A percentile compares a stretch with the other conserved stretches of the same genome.
phyloP scores from a whole-genome alignment of 495 filamentous ascomycete species.

The Cudoniella acicularis region DNA sequence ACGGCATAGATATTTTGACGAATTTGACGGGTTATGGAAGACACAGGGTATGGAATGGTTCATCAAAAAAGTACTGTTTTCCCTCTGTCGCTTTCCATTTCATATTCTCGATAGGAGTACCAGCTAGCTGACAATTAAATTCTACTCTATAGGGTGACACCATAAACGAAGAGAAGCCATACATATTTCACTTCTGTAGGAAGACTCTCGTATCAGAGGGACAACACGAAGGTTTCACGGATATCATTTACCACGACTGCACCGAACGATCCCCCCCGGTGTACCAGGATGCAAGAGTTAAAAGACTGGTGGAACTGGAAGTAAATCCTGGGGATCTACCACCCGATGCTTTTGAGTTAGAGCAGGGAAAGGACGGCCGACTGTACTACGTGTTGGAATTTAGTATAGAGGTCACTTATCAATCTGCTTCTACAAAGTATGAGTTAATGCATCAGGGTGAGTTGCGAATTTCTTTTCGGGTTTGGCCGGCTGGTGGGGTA shows the following conservation, averaged over 20 bases:
- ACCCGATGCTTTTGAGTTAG: neutral
- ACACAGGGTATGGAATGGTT: conserved; percentile 29
- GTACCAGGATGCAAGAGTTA: neutral
- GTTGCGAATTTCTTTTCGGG: neutral
- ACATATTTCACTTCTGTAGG: neutral
- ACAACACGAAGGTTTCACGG: neutral
- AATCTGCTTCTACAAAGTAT: conserved; percentile 16
- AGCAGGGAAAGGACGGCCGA: neutral
- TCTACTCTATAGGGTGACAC: conserved; percentile 15
- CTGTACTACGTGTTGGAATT: neutral
- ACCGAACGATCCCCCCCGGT: neutral
- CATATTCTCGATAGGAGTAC: too few relatives aligned
- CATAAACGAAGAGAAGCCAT: conserved; percentile 12
- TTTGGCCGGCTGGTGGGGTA: too few relatives aligned
- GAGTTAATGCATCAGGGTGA: neutral
- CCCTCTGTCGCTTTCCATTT: neutral
- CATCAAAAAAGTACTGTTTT: conserved; percentile 27
- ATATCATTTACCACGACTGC: neutral
- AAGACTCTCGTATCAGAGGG: neutral
- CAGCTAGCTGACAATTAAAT: neutral
- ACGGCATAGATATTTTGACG: neutral
- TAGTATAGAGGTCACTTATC: conserved; percentile 9
- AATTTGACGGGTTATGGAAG: conserved; percentile 21
- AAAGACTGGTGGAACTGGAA: neutral
- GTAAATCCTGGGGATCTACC: neutral